Evolutionary conservation across 2,329 filamentous ascomycete genomes (phyloP), one percentile per base, ranked within the genome.

Genomic region (Fusarium chuoi): DNA sequence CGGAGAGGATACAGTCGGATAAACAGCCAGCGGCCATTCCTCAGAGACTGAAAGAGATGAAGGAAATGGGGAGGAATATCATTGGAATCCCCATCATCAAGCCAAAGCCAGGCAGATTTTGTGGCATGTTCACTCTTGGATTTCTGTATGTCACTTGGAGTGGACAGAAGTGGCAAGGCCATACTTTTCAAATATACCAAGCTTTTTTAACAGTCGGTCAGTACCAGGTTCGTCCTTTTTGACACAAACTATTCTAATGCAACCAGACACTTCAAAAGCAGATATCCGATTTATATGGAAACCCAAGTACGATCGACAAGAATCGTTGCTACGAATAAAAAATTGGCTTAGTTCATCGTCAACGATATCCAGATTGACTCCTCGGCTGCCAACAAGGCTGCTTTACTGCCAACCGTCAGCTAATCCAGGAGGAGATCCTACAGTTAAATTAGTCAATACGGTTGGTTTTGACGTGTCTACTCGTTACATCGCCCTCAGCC

Each of bases 401-500:
- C 67, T 73, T 36, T 45, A 64, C 18, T 74, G 62, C 15, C 41
- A 42, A 15, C 41, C 22, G 35, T 61, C 70, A 12, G 17, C 44
- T 18, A 39, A 24, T 10, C 22, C 54, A 6, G 28, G 39, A 24
- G 30, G 51, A 8, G 26, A 42, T 1, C 54, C 66, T 26, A 41
- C n/a, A n/a, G 54, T 74, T 5, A 73, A 22, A 24, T 48, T 73
- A 12, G n/a, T 68, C 4, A 18, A 62, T 24, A 46, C 66, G 22
- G 22, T 9, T 11, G 36, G 20, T 0, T 41, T 74, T 17, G 35
- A 38, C 7, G n/a, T 39, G 17, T 64, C 45, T 28, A 74, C 67
- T 24, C 55, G 33, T 38, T 74, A 74, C 62, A 46, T 45, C 30
- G 68, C 72, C 17, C 72, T 75, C 41, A 75, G 72, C 33, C 72